phyloP scores from a whole-genome alignment of 257 asterid species.

The Solanum phureja region DNA sequence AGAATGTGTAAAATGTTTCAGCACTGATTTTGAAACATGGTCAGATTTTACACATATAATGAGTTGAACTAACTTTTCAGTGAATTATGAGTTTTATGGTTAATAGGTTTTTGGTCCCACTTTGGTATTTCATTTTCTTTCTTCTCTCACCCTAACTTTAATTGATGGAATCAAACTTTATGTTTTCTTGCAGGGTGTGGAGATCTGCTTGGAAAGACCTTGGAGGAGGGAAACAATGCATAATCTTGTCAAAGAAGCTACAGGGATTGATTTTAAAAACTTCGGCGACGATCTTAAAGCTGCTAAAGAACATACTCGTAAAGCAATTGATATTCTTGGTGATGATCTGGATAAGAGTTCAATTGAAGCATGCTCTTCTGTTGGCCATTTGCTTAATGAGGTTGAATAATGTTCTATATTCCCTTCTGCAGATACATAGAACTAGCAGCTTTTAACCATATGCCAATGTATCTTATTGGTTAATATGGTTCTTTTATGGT shows the following conservation, averaged over 20 bases:
- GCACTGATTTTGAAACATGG: not conserved
- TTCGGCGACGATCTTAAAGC: slow-evolving; percentile 51
- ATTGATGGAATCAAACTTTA: not conserved
- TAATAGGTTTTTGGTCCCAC: not conserved
- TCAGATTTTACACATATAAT: not conserved
- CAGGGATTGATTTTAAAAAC: slow-evolving; percentile 60
- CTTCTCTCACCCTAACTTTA: not conserved
- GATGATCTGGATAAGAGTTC: slow-evolving; percentile 30
- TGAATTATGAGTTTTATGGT: not conserved
- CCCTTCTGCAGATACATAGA: not conserved
- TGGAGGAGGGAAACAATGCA: slow-evolving; percentile 99
- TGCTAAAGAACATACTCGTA: slow-evolving; percentile 52
- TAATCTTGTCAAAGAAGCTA: slow-evolving; percentile 83
- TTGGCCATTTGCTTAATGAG: slow-evolving; percentile 86
- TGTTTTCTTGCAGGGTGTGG: slow-evolving; percentile 48
- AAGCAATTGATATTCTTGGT: slow-evolving; percentile 22
- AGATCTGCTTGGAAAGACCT: slow-evolving; percentile 84
- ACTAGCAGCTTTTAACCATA: not conserved
- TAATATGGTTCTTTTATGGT: not conserved
- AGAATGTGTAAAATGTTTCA: not conserved
- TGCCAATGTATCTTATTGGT: not conserved
- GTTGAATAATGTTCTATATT: slow-evolving; percentile 17
- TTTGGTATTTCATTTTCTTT: not conserved
- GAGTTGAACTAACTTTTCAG: not conserved
- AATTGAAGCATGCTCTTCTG: slow-evolving; percentile 67